phyloP scores from a whole-genome alignment of 2,329 filamentous ascomycete species.

The Aspergillus sergii region DNA sequence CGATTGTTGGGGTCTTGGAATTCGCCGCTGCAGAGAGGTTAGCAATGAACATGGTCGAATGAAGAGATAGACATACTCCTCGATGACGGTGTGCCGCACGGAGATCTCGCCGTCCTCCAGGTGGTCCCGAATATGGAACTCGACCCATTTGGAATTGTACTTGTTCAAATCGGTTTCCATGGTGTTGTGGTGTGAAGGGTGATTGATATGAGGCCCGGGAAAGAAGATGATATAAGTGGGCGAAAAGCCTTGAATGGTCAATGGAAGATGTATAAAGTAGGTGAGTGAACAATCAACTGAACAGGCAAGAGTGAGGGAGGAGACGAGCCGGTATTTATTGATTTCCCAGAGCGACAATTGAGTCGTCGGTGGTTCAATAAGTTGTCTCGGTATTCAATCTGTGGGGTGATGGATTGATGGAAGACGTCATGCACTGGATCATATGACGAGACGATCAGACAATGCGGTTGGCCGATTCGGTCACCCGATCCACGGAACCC shows the following conservation, averaged over 20 bases:
- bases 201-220: background rate
- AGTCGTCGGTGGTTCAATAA: too few species aligned
- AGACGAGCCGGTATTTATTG: background rate
- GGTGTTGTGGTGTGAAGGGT: background rate
- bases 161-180: constrained; percentile 16
- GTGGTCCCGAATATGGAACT: constrained; percentile 33
- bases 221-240: too few species aligned
- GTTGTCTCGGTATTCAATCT: too few species aligned
- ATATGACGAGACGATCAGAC: constrained; percentile 1
- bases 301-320: background rate
- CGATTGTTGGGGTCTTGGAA: constrained; percentile 29
- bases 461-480: background rate
- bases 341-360: background rate
- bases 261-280: too few species aligned
- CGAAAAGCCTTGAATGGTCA: too few species aligned
- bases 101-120: constrained; percentile 27
- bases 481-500: constrained; percentile 1
- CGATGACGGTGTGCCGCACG: constrained; percentile 32
- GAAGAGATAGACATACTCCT: constrained; percentile 23
- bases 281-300: too few species aligned
- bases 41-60: background rate
- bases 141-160: constrained; percentile 33
- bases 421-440: background rate
- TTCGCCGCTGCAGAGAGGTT: constrained; percentile 25
- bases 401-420: background rate